phyloP scores from a whole-genome alignment of 257 asterid species.

The Plantago major region DNA sequence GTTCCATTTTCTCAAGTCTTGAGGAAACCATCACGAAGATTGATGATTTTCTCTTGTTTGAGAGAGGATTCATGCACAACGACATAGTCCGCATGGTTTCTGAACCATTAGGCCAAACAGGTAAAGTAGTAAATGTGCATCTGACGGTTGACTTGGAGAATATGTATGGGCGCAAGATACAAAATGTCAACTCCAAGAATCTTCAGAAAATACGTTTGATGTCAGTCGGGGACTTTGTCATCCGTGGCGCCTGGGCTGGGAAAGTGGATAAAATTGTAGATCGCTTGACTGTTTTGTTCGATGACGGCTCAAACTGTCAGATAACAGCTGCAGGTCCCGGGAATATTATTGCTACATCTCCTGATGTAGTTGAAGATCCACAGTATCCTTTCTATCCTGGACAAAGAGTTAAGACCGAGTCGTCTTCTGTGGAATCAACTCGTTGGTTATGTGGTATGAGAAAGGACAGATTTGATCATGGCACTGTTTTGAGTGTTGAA shows the following conservation, averaged over 20 bases:
- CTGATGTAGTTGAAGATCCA: slow-evolving; percentile 64
- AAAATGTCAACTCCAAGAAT: slow-evolving; percentile 34
- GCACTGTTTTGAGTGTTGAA: slow-evolving; percentile 63
- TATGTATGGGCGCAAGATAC: slow-evolving; percentile 47
- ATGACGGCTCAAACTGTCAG: slow-evolving; percentile 59
- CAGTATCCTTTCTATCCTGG: slow-evolving; percentile 84
- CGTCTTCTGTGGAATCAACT: slow-evolving; percentile 34
- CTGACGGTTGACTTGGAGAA: slow-evolving; percentile 70
- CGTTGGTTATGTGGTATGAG: slow-evolving; percentile 68
- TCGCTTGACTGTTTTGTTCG: slow-evolving; percentile 47
- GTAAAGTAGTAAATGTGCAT: slow-evolving; percentile 61
- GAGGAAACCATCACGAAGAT: slow-evolving; percentile 75
- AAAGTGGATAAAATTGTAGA: slow-evolving; percentile 72
- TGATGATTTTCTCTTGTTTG: slow-evolving; percentile 86
- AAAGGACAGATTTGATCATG: slow-evolving; percentile 40
- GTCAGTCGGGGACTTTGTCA: slow-evolving; percentile 61
- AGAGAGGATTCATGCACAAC: slow-evolving; percentile 56
- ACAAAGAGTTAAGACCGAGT: slow-evolving; percentile 59
- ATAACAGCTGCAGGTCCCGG: slow-evolving; percentile 46
- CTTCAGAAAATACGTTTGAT: slow-evolving; percentile 56
- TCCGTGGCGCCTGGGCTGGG: slow-evolving; percentile 78
- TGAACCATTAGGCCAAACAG: slow-evolving; percentile 71
- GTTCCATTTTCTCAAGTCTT: slow-evolving; percentile 69
- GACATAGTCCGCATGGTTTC: slow-evolving; percentile 68
- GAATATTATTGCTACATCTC: slow-evolving; percentile 49